phyloP scores from a whole-genome alignment of 352 stramenopile species.

The Hyaloperonospora brassicae region DNA sequence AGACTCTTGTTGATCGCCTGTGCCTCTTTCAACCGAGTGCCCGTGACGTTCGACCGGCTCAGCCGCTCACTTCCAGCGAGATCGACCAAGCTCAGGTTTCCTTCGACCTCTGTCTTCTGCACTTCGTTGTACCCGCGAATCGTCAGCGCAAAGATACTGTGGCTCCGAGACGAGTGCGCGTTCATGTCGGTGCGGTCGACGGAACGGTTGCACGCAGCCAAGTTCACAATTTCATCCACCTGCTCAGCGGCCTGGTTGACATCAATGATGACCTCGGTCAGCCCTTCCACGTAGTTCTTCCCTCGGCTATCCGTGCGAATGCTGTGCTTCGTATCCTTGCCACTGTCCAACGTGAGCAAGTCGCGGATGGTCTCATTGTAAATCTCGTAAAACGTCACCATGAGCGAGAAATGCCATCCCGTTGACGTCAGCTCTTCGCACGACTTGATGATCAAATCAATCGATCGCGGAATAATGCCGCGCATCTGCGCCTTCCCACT shows the following conservation, averaged over 20 bases:
- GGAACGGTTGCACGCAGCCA: conserved; percentile 90
- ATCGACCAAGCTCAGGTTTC: conserved; percentile 90
- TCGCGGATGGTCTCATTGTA: conserved; percentile 99
- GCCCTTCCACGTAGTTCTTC: conserved; percentile 82
- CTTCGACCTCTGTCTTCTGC: conserved; percentile 86
- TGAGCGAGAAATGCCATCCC: conserved; percentile 94
- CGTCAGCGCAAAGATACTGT: conserved; percentile 97
- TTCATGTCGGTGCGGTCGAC: conserved; percentile 98
- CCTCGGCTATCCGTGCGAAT: conserved; percentile 76
- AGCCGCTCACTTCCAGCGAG: conserved; percentile 95
- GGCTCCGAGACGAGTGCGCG: conserved; percentile 93
- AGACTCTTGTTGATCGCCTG: conserved; percentile 99
- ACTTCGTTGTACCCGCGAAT: conserved; percentile 81
- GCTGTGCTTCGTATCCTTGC: conserved; percentile 49
- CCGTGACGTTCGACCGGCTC: conserved; percentile 87
- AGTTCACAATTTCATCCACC: conserved; percentile 80
- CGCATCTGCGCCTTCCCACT: conserved; percentile 92
- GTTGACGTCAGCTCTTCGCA: conserved; percentile 62
- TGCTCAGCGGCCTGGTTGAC: conserved; percentile 79
- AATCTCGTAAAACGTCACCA: conserved; percentile 99
- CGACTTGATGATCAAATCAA: conserved; percentile 87
- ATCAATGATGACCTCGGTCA: conserved; percentile 76
- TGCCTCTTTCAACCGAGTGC: conserved; percentile 92
- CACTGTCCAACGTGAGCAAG: conserved; percentile 77
- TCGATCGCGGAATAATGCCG: conserved; percentile 96